Base-by-base conservation (phyloP, 352 stramenopile genomes). In the Phytophthora capsici region DNA sequence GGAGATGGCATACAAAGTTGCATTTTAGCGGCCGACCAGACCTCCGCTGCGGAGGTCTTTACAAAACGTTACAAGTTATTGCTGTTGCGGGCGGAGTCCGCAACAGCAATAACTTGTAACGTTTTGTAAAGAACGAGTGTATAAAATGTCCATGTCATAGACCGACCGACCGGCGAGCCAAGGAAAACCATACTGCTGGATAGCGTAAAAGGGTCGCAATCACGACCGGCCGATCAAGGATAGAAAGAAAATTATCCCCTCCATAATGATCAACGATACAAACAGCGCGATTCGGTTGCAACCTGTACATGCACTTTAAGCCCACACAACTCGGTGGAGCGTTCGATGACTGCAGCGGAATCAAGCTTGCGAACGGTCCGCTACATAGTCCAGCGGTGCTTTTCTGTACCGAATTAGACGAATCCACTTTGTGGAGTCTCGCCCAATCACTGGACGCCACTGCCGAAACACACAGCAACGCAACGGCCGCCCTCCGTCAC, bases 31-130 rank as follows among this genome's bases (percentile, higher is more conserved):
- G 12, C 63, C 63, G 43, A 64, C 64, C 57, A 63, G n/a, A n/a
- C n/a, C n/a, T n/a, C n/a, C n/a, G n/a, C n/a, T n/a, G n/a, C n/a
- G n/a, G n/a, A n/a, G n/a, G n/a, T 46, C n/a, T 40, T 45, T 13
- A 32, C 25, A 55, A 26, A 22, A 58, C 56, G 56, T 50, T 66
- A 72, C 63, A 67, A 8, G 63, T 59, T 38, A 59, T 50, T 46
- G 14, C 46, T 58, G 64, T 73, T 73, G 57, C 64, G n/a, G n/a
- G n/a, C n/a, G n/a, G n/a, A n/a, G n/a, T n/a, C n/a, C n/a, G 64
- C 57, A 73, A 73, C 64, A 58, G 46, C 14, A 46, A 50, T 59
- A 38, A 59, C 63, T 8, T 67, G 63, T 72, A 66, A 50, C 56
- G 56, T 58, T 22, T 26, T 55, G 25, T 32, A 13, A 45, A 40